Evolutionary conservation across 108 stramenopile species (phyloP).

Genomic region (Cyclostephanos tholiformis): DNA sequence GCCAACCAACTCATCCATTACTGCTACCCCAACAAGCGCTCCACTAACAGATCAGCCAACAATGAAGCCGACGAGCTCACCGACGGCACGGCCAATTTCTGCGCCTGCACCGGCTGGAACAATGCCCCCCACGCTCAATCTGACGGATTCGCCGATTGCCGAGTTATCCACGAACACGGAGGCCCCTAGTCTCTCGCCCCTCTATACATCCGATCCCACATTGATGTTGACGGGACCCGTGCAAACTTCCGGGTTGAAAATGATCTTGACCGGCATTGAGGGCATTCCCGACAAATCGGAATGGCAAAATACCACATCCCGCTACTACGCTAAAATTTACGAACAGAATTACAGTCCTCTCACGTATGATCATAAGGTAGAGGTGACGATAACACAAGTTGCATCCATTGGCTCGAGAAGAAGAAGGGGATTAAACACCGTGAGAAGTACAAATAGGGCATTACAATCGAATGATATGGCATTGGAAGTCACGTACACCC

Average conservation of each 20-base stretch:
- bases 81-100: too few species aligned
- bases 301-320: slow-evolving; percentile 1
- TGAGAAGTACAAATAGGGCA: slow-evolving; percentile 1
- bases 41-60: too few species aligned
- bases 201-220: background rate
- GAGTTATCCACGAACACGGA: background rate
- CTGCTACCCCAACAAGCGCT: background rate
- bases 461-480: slow-evolving; percentile 17
- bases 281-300: background rate
- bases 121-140: background rate
- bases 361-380: slow-evolving; percentile 2
- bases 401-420: background rate
- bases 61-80: too few species aligned
- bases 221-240: background rate
- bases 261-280: slow-evolving; percentile 7
- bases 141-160: background rate
- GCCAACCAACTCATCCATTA: background rate
- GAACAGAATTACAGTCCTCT: background rate
- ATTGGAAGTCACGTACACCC: slow-evolving; percentile 44
- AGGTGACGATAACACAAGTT: slow-evolving; percentile 2
- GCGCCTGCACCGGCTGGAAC: too few species aligned
- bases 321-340: background rate
- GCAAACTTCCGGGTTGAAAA: background rate
- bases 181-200: background rate
- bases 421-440: background rate